A percentile compares a stretch with the other conserved stretches of the same genome.
phyloP scores from a whole-genome alignment of 164 flowering plant species.

The Umbilicus rupestris region DNA sequence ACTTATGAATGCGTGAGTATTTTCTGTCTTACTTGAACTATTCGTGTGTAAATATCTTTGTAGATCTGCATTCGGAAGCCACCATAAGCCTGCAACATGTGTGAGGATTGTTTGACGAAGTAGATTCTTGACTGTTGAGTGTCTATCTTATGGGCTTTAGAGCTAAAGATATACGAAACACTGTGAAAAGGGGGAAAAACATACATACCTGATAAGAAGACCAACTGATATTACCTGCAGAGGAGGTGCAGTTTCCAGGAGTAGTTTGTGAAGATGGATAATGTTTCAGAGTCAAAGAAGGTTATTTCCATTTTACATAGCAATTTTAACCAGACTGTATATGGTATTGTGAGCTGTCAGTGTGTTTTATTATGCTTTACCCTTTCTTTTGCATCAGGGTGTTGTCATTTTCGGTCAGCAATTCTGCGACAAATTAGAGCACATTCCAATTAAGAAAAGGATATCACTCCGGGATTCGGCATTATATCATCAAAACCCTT shows the following conservation, averaged over 20 bases:
- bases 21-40: too few relatives aligned
- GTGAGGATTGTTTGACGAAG: too few relatives aligned
- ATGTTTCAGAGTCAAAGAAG: constrained; percentile 48
- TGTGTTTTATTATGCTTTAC: neutral
- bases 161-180: too few relatives aligned
- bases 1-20: too few relatives aligned
- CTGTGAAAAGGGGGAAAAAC: too few relatives aligned
- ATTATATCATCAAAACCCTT: constrained; percentile 21
- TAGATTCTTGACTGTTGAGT: too few relatives aligned
- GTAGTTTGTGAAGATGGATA: constrained; percentile 12
- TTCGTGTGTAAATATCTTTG: too few relatives aligned
- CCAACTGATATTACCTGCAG: too few relatives aligned
- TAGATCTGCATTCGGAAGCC: too few relatives aligned
- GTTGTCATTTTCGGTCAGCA: constrained; percentile 38
- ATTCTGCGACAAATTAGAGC: constrained; percentile 38
- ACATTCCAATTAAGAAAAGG: constrained; percentile 67
- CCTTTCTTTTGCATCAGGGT: constrained; percentile 36
- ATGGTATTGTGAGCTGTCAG: neutral
- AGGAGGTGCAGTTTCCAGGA: neutral
- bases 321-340: neutral
- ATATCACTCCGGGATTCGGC: constrained; percentile 41
- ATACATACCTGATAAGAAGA: too few relatives aligned
- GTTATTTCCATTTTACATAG: constrained; percentile 19
- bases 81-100: too few relatives aligned
- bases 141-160: too few relatives aligned